Percentiles rank a stretch among this genome's conserved stretches.
Conservation (phyloP, 2,329 filamentous ascomycete genomes). For the Colletotrichum shisoi region DNA sequence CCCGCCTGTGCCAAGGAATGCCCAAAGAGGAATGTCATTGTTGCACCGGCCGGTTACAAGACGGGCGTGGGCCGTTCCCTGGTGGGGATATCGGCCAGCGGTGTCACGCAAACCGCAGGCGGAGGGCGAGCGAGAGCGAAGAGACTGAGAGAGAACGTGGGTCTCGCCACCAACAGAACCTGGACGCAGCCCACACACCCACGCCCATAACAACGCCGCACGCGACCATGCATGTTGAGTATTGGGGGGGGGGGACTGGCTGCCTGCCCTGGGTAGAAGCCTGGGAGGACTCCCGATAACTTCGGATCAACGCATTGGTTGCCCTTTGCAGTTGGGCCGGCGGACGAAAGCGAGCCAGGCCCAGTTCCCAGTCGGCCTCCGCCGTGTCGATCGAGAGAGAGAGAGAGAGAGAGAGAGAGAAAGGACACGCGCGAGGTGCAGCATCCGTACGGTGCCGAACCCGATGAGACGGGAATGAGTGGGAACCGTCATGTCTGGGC, state of each 20-base stretch:
- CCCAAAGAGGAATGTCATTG: slow-evolving; percentile 1
- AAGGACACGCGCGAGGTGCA: no score
- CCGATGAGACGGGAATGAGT: slow-evolving; percentile 19
- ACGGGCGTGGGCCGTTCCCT: slow-evolving; percentile 20
- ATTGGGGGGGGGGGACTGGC: background rate
- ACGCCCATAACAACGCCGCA: background rate
- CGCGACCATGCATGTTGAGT: background rate
- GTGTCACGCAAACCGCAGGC: background rate
- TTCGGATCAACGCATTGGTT: slow-evolving; percentile 16
- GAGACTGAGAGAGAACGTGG: no score
- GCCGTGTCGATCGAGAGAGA: background rate
- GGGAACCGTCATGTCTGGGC: slow-evolving; percentile 10
- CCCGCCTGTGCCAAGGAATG: slow-evolving; percentile 15
- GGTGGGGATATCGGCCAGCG: background rate
- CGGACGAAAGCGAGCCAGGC: background rate
- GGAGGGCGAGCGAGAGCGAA: background rate
- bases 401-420: no score
- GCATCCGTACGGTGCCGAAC: background rate
- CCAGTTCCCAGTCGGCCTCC: background rate
- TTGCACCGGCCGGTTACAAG: background rate
- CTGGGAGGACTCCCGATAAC: slow-evolving; percentile 4
- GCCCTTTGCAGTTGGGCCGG: background rate
- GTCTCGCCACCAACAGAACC: slow-evolving; percentile 6
- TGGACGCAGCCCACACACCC: background rate
- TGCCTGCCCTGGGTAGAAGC: no score